A percentile compares a stretch with the other conserved stretches of the same genome.
phyloP scores from a whole-genome alignment of 202 grass and related monocot genomes.

The Miscanthus sacchariflorus region DNA sequence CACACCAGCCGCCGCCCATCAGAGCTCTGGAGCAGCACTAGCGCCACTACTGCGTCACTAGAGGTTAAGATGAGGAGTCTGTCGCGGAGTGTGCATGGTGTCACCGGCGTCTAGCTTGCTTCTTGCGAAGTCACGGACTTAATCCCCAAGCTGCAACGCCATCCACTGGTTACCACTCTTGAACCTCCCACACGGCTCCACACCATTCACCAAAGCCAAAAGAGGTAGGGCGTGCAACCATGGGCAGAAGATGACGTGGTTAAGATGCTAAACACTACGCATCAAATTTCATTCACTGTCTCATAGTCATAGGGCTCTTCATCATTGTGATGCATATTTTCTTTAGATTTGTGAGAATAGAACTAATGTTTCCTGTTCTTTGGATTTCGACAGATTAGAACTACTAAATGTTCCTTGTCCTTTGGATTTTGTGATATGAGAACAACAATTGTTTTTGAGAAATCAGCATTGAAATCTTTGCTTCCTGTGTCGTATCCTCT shows the following conservation, averaged over 20 bases:
- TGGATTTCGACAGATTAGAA: not conserved
- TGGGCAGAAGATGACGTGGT: not conserved
- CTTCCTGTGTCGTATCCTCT: not conserved
- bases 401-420: not conserved
- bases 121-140: not conserved
- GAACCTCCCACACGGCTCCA: not conserved
- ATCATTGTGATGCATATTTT: not conserved
- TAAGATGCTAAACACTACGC: not conserved
- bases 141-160: not conserved
- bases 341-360: not conserved
- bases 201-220: not conserved
- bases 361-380: not conserved
- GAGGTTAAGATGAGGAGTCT: not conserved
- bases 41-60: not conserved
- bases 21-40: not conserved
- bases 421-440: not conserved
- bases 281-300: not conserved
- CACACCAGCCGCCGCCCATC: rapidly evolving
- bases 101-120: rapidly evolving
- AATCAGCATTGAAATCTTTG: not conserved
- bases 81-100: rapidly evolving
- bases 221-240: not conserved
- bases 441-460: not conserved
- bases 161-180: not conserved
- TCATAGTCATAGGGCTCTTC: not conserved